Base-by-base conservation (phyloP, 2,329 filamentous ascomycete genomes). In the Fonsecaea nubica region DNA sequence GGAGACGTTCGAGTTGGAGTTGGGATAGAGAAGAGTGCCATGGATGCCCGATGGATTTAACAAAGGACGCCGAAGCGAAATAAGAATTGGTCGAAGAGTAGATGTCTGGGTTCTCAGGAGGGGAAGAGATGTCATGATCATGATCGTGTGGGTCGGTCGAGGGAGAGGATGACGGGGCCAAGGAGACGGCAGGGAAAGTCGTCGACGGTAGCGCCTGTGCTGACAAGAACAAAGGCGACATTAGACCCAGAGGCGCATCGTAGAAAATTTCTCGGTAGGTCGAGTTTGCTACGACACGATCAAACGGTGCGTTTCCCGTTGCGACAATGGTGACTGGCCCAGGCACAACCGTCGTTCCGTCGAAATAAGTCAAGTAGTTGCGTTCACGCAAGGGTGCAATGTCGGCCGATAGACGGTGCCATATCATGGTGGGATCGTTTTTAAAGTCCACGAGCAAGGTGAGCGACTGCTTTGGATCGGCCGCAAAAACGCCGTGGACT, bases 21-120 rank as follows among this genome's bases (percentile, higher is more conserved):
- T 75, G 60, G 0, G 53, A 58, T 12, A 87, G 75, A 3, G 76
- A 79, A 30, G 85, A 82, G 54, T 53, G 42, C 62, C 62, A 65
- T n/a, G 56, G 36, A 35, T 56, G 32, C 8, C 66, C 64, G 40
- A 88, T 79, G 6, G 81, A 75, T 6, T 40, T 67, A 25, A n/a
- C n/a, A n/a, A 87, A 86, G 4, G 82, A 84, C 7, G 82, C 80
- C 5, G 81, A 84, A 13, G 86, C 86, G 74, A 86, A 88, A 77
- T 83, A 86, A 40, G 83, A 85, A 72, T 86, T 88, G 13, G 79
- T 79, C 5, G 73, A 55, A 71, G 81, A 78, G 77, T 83, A 85
- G 0, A 76, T 52, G 12, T 36, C 58, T 12, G 58, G 42, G 45
- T 53, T 61, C 76, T 32, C 45, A 12, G 32, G 38, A 38, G 8